Evolutionary conservation across 768 basidiomycete species (phyloP).

Genomic region (Amanita rimosa): DNA sequence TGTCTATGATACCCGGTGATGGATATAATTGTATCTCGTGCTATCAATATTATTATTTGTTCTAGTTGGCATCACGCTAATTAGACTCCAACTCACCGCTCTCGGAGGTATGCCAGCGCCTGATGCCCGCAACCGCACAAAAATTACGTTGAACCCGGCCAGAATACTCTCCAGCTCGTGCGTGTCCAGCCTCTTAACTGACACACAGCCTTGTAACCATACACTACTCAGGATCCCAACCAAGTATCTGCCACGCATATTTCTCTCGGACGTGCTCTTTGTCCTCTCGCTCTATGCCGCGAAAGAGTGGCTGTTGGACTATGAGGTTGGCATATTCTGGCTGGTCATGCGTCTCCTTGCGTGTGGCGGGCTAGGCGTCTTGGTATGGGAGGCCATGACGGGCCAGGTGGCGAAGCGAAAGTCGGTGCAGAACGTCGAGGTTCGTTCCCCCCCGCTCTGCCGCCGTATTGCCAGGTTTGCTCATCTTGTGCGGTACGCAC

Average conservation of each 20-base stretch:
- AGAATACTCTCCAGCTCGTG: slow-evolving; percentile 45
- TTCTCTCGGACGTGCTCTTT: slow-evolving; percentile 52
- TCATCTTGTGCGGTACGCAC: slow-evolving; percentile 5
- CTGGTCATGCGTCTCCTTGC: slow-evolving; percentile 63
- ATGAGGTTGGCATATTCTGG: slow-evolving; percentile 68
- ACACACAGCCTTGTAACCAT: not conserved
- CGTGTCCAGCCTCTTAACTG: slow-evolving; percentile 12
- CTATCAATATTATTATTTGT: slow-evolving; percentile 22
- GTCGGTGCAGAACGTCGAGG: slow-evolving; percentile 43
- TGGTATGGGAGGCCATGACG: slow-evolving; percentile 48
- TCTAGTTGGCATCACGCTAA: slow-evolving; percentile 12
- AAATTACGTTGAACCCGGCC: slow-evolving; percentile 48
- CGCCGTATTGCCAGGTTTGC: too few relatives aligned
- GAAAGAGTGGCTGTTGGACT: slow-evolving; percentile 56
- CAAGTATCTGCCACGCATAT: slow-evolving; percentile 40
- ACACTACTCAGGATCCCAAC: slow-evolving; percentile 32
- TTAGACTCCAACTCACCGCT: not conserved
- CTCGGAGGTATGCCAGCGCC: slow-evolving; percentile 42
- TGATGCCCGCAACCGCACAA: slow-evolving; percentile 56
- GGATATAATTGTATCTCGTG: slow-evolving; percentile 6
- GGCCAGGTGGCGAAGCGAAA: slow-evolving; percentile 42
- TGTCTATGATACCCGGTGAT: not conserved
- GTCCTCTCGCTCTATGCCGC: slow-evolving; percentile 50
- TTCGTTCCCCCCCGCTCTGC: not conserved
- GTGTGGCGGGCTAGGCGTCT: slow-evolving; percentile 53